A percentile compares a stretch with the other conserved stretches of the same genome.
Conservation (phyloP, 805 yeast genomes). For the Torulaspora quercuum region DNA sequence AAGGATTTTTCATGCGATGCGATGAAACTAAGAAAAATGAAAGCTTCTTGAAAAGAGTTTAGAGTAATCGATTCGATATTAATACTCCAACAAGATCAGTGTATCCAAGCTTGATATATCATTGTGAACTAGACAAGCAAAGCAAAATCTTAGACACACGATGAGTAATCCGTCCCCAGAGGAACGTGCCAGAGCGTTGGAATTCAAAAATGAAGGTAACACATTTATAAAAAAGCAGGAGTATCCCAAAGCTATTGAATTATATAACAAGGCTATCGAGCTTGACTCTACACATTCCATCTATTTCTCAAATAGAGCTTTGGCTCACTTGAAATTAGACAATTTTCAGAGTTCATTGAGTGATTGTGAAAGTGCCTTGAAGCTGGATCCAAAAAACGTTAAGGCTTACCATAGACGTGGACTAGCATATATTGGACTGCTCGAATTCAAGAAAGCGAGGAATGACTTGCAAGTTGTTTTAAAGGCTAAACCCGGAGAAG, state of each 20-base stretch:
- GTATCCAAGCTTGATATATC: too few relatives aligned
- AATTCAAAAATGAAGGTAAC: slow-evolving; percentile 70
- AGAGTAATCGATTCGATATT: too few relatives aligned
- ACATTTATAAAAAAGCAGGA: slow-evolving; percentile 61
- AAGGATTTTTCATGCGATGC: slow-evolving; percentile 7
- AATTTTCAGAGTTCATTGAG: slow-evolving; percentile 78
- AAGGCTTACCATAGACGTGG: slow-evolving; percentile 90
- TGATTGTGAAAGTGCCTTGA: slow-evolving; percentile 74
- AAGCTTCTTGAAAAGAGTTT: slow-evolving; percentile 1
- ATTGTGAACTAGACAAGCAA: too few relatives aligned
- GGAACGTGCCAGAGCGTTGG: slow-evolving; percentile 41
- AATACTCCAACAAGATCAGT: too few relatives aligned
- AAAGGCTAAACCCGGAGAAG: slow-evolving; percentile 61
- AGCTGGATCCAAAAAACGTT: slow-evolving; percentile 58
- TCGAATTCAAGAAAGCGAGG: slow-evolving; percentile 71
- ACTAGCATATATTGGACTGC: slow-evolving; percentile 68
- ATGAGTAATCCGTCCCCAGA: slow-evolving; percentile 23
- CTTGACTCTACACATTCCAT: slow-evolving; percentile 56
- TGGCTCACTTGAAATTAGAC: slow-evolving; percentile 81
- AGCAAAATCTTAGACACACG: too few relatives aligned
- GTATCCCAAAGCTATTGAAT: slow-evolving; percentile 59
- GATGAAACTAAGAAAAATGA: slow-evolving; percentile 2
- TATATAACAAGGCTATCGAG: slow-evolving; percentile 72
- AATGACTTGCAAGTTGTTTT: slow-evolving; percentile 64
- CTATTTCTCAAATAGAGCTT: slow-evolving; percentile 82